These are phyloP conservation scores for Fusarium compactum DNA, from an alignment of 2,329 filamentous ascomycete species.

Conservation along the genomic window DNA sequence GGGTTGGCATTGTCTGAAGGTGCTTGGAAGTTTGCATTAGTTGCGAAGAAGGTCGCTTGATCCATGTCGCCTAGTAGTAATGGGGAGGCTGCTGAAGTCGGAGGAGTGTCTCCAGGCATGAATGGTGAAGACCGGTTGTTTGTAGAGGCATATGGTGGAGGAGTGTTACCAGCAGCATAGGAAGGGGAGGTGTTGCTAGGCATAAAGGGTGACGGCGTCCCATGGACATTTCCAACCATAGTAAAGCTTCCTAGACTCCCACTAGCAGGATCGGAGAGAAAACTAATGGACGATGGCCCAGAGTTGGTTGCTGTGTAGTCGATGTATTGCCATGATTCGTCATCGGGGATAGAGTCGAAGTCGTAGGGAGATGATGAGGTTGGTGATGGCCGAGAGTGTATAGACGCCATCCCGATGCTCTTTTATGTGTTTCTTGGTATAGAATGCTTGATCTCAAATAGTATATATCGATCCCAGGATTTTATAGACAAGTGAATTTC, in stretches of 20 bases:
- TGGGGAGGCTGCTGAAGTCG: slow-evolving; percentile 56
- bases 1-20: slow-evolving; percentile 36
- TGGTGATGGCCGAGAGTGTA: slow-evolving; percentile 56
- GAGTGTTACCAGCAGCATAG: slow-evolving; percentile 40
- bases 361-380: slow-evolving; percentile 55
- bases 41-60: slow-evolving; percentile 51
- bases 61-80: slow-evolving; percentile 56
- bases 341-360: slow-evolving; percentile 55
- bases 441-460: background rate
- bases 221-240: slow-evolving; percentile 56
- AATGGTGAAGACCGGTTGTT: slow-evolving; percentile 31
- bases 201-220: slow-evolving; percentile 33
- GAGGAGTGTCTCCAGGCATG: slow-evolving; percentile 43
- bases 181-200: slow-evolving; percentile 20
- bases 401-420: slow-evolving; percentile 52
- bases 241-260: slow-evolving; percentile 65
- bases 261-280: slow-evolving; percentile 64
- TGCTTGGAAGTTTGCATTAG: slow-evolving; percentile 50
- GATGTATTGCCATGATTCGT: slow-evolving; percentile 61
- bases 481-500: background rate
- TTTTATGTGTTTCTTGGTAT: background rate
- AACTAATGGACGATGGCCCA: slow-evolving; percentile 56
- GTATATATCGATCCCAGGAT: slow-evolving; percentile 1
- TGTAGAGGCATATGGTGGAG: slow-evolving; percentile 21
- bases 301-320: slow-evolving; percentile 53